Conservation (phyloP, 768 basidiomycete genomes). For the Termitomyces sp. region DNA sequence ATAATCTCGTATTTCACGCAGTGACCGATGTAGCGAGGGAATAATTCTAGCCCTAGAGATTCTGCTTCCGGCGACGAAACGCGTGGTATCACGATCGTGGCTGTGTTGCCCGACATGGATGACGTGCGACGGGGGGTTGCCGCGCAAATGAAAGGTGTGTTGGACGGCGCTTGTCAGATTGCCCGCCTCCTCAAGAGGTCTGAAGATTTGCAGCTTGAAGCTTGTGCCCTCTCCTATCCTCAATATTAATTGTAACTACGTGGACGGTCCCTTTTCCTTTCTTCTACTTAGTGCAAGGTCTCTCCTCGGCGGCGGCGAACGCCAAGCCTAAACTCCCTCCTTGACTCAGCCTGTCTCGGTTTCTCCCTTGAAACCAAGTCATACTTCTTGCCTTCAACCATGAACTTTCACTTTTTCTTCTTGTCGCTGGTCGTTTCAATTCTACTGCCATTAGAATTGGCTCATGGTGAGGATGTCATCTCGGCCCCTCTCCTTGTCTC, state of each 20-base stretch:
- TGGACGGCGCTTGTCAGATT: background rate
- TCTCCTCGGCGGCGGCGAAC: conserved; percentile 9
- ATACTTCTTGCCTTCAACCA: conserved; percentile 23
- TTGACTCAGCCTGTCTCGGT: conserved; percentile 6
- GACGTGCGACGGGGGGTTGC: background rate
- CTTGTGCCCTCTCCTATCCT: background rate
- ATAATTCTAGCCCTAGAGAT: too few relatives aligned
- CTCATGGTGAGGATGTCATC: conserved; percentile 22
- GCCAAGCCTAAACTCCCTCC: conserved; percentile 16
- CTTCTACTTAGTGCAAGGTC: conserved; percentile 11
- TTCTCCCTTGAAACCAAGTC: conserved; percentile 18
- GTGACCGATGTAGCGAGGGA: background rate
- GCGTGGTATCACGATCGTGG: background rate
- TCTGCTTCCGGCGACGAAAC: background rate
- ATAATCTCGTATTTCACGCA: background rate
- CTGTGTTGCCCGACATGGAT: background rate
- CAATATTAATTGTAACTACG: background rate
- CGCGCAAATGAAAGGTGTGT: too few relatives aligned
- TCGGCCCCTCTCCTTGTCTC: background rate
- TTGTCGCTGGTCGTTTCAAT: conserved; percentile 42
- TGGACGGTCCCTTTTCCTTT: background rate
- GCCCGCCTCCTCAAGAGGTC: too few relatives aligned
- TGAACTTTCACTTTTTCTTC: conserved; percentile 26
- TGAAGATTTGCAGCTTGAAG: too few relatives aligned
- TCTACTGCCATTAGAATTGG: conserved; percentile 20